Conservation (phyloP, 306 rosid species). For the Delonix regia region DNA sequence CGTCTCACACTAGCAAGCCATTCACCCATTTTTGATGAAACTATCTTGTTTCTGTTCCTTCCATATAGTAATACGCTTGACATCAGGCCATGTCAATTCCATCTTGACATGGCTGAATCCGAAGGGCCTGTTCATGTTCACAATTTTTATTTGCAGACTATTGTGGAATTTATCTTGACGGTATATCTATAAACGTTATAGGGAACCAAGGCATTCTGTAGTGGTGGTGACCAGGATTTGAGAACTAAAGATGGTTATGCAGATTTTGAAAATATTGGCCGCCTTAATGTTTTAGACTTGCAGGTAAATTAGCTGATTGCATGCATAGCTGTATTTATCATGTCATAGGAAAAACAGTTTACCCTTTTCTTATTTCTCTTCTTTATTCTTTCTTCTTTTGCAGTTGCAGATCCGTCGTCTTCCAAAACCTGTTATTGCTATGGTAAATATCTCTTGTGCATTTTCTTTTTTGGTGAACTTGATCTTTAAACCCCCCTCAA, state of each 20-base stretch:
- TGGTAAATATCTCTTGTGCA: constrained; percentile 42
- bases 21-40: not conserved
- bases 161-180: not conserved
- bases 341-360: not conserved
- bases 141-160: constrained; percentile 1
- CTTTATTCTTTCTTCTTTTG: constrained; percentile 25
- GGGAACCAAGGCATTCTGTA: constrained; percentile 90
- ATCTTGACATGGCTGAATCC: not conserved
- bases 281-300: constrained; percentile 89
- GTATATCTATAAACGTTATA: constrained; percentile 15
- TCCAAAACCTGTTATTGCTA: constrained; percentile 93
- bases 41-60: not conserved
- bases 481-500: not conserved
- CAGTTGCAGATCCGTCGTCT: constrained; percentile 91
- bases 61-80: not conserved
- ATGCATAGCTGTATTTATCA: not conserved
- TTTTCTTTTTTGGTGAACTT: not conserved
- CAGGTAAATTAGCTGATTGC: constrained; percentile 55
- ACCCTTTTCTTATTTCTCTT: constrained; percentile 20
- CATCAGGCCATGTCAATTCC: not conserved
- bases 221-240: constrained; percentile 90
- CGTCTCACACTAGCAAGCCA: not conserved
- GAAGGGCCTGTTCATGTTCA: not conserved
- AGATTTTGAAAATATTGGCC: constrained; percentile 61
- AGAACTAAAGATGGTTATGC: constrained; percentile 82